Evolutionary conservation across 805 yeast species (phyloP), one percentile per base, ranked within the genome.

Genomic region (Kazachstania viticola): DNA sequence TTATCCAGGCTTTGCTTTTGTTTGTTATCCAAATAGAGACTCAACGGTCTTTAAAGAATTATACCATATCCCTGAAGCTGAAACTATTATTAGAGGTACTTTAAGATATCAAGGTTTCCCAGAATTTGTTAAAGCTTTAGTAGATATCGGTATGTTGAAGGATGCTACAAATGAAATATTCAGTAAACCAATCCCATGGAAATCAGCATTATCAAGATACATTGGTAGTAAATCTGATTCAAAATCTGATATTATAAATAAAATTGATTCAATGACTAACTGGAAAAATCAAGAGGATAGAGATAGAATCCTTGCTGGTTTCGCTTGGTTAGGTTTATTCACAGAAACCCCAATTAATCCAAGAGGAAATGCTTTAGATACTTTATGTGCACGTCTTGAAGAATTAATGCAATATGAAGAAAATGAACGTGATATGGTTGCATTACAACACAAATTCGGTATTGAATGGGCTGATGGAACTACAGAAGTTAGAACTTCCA

Each of bases 61-160:
- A 46, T 91, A 91, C 64, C 61, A 72, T 53, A 91, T 91, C 40
- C 98, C 98, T 45, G 98, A 91, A 69, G 97, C 97, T 45, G 84
- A 91, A 55, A 84, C 95, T 38, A 84, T 88, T 40, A 73, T 91
- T 53, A 81, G 98, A 69, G 98, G 98, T 56, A 91, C 98, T 42
- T 71, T 91, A 57, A 76, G 98, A 67, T 91, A 71, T 75, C 96
- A 85, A 67, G 98, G 98, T 31, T 91, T 91, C 88, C 95, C 97
- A 38, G 95, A 88, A 66, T 88, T 91, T 60, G 78, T 87, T 60
- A 87, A 87, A 67, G 96, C 79, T 28, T 71, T 91, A 31, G 97
- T 91, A 36, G 97, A 88, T 62, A 64, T 85, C 48, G 96, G 95
- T 17, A 78, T 91, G 72, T 70, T 91, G 56, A 76, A 74, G 56